Evolutionary conservation across 2,329 filamentous ascomycete genomes (phyloP).

Genomic region (Exserohilum turcica): DNA sequence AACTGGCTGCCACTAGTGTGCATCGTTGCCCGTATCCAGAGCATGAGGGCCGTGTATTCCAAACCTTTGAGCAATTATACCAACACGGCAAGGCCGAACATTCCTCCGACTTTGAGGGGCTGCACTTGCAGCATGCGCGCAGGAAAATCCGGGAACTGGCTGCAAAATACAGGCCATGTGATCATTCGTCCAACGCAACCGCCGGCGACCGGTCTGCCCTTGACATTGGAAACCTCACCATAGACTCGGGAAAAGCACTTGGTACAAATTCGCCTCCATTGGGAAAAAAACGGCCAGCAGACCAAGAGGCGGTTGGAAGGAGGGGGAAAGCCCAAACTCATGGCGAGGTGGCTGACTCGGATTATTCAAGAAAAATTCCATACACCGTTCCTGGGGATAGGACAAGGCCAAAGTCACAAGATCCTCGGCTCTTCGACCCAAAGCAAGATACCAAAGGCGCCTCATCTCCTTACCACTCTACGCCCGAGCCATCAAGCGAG

Average conservation of each 20-base stretch:
- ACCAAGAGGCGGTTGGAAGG: constrained; percentile 31
- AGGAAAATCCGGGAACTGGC: constrained; percentile 19
- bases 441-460: constrained; percentile 21
- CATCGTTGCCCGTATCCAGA: constrained; percentile 39
- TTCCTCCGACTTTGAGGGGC: constrained; percentile 20
- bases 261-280: constrained; percentile 30
- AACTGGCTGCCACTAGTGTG: constrained; percentile 9
- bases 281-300: constrained; percentile 38
- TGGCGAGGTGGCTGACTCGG: constrained; percentile 31
- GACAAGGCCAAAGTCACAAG: constrained; percentile 21
- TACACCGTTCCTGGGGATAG: constrained; percentile 22
- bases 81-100: constrained; percentile 39
- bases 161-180: constrained; percentile 25
- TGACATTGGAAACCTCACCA: constrained; percentile 37
- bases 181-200: constrained; percentile 34
- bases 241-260: constrained; percentile 28
- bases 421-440: constrained; percentile 30
- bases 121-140: constrained; percentile 28
- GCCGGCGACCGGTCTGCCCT: constrained; percentile 34
- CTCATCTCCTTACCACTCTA: constrained; percentile 24
- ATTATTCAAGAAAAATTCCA: constrained; percentile 31
- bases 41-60: constrained; percentile 38
- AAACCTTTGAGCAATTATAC: constrained; percentile 30
- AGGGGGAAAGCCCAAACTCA: constrained; percentile 32
- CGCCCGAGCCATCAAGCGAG: constrained; percentile 32